Base-by-base conservation (phyloP, 495 filamentous ascomycete species). In the Podospora pseudoanserina region DNA sequence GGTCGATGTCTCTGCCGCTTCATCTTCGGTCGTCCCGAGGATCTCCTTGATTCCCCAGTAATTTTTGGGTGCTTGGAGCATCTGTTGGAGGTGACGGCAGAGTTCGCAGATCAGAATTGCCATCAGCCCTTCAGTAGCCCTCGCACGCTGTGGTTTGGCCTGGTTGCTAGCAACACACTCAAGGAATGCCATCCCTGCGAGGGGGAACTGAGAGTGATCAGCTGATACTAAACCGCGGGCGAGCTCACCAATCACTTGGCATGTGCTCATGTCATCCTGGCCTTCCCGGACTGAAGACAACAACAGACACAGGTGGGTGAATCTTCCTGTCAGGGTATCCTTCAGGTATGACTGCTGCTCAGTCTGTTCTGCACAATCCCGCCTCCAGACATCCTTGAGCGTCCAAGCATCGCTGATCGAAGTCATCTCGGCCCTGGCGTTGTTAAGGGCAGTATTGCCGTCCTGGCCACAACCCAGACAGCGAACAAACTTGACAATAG, bases 91-190 rank as follows among this genome's bases (percentile, higher is more conserved):
- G 1, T 19, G 26, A 23, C 70, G 68, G 65, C 73, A 73, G 20
- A 75, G 68, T 54, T 74, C 70, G 64, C 56, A 68, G 16, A 74
- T 32, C 63, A 71, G 63, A 7, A 68, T 44, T 18, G 67, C 34
- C 1, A 73, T n/a, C 3, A 66, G 19, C 4, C 61, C 57, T 11
- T 19, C 30, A 23, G 5, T 30, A 16, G 65, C 23, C n/a, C 20
- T 65, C 23, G 49, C 64, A 7, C 5, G n/a, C 15, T 64, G 16
- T 15, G 18, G 11, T 44, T 19, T 23, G 6, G n/a, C n/a, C 6
- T 19, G 23, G 23, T 5, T 26, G 55, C 55, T 58, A 0, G 65
- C 39, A 63, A 68, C 66, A n/a, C 63, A 63, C 6, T 68, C 49
- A 4, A 72, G 30, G 27, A 74, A 74, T 1, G 72, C 70, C 30